These are phyloP conservation scores for Licmophora abbreviata DNA, from an alignment of 108 stramenopile species.

Conservation along the genomic window DNA sequence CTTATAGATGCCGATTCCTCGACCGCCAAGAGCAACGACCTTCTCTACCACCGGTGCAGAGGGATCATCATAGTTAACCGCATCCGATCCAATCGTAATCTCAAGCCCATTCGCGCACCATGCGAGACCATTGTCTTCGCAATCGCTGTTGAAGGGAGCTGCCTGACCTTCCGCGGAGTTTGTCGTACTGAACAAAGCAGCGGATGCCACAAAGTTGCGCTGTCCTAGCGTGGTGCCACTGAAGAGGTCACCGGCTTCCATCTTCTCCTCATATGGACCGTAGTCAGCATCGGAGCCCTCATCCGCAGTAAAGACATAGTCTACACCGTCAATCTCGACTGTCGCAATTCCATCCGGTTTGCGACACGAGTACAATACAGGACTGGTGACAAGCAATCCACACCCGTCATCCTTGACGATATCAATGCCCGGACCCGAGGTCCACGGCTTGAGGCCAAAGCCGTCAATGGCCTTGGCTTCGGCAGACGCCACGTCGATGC, in stretches of 20 bases:
- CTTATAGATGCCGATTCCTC: slow-evolving; percentile 29
- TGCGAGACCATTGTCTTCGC: slow-evolving; percentile 14
- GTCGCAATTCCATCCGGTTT: slow-evolving; percentile 31
- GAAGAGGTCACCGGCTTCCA: slow-evolving; percentile 24
- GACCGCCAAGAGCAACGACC: slow-evolving; percentile 36
- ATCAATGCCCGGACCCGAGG: slow-evolving; percentile 22
- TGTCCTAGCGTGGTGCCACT: slow-evolving; percentile 19
- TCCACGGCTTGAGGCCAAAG: slow-evolving; percentile 35
- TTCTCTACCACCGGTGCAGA: slow-evolving; percentile 20
- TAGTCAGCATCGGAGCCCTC: slow-evolving; percentile 35
- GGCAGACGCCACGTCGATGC: slow-evolving; percentile 20
- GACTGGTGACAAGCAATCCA: slow-evolving; percentile 9
- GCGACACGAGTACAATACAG: slow-evolving; percentile 13
- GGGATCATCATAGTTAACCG: slow-evolving; percentile 32
- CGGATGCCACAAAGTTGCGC: slow-evolving; percentile 10
- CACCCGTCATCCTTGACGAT: slow-evolving; percentile 41
- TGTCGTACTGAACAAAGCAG: slow-evolving; percentile 24
- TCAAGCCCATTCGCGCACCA: slow-evolving; percentile 27
- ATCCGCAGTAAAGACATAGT: slow-evolving; percentile 36
- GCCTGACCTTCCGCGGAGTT: slow-evolving; percentile 15
- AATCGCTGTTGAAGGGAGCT: slow-evolving; percentile 32
- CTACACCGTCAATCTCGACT: slow-evolving; percentile 21
- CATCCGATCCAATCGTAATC: slow-evolving; percentile 24
- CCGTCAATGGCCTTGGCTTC: slow-evolving; percentile 13
- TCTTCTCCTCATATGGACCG: slow-evolving; percentile 33